phyloP scores from a whole-genome alignment of 2,329 filamentous ascomycete species.

The Arthrobotrys entomopaga region DNA sequence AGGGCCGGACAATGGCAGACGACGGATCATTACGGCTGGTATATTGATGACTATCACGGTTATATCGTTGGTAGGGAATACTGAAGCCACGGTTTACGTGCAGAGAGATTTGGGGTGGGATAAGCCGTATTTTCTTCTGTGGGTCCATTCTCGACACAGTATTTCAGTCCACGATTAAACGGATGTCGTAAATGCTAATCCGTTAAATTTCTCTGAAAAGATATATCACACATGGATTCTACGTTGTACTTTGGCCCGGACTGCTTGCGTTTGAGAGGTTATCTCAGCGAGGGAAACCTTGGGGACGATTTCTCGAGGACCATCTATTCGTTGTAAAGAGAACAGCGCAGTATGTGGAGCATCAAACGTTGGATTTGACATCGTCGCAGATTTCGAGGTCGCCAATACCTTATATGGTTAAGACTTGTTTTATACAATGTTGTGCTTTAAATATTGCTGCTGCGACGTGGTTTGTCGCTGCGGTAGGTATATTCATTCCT shows the following conservation, averaged over 20 bases:
- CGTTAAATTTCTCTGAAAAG: conserved; percentile 1
- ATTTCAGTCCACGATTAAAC: background rate
- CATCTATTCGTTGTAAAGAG: conserved; percentile 40
- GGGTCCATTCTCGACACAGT: background rate
- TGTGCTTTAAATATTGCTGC: conserved; percentile 49
- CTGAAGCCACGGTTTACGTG: conserved; percentile 44
- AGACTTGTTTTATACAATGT: conserved; percentile 50
- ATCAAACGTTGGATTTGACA: conserved; percentile 43
- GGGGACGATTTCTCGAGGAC: conserved; percentile 47
- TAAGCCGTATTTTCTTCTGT: conserved; percentile 50
- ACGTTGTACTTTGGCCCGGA: conserved; percentile 46
- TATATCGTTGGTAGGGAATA: conserved; percentile 30
- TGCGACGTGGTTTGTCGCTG: conserved; percentile 42
- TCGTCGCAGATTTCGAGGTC: conserved; percentile 27
- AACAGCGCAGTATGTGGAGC: conserved; percentile 44
- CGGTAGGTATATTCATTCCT: conserved; percentile 15
- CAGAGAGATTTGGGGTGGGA: conserved; percentile 47
- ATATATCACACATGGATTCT: conserved; percentile 47
- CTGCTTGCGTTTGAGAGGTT: conserved; percentile 32
- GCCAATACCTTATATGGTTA: conserved; percentile 38
- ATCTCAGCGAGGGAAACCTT: conserved; percentile 31
- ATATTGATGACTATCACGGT: conserved; percentile 41
- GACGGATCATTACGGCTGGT: conserved; percentile 30
- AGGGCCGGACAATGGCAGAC: conserved; percentile 12
- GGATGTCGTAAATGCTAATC: background rate